phyloP scores from a whole-genome alignment of 441 rosid genomes.

The Euphorbia celastroides region DNA sequence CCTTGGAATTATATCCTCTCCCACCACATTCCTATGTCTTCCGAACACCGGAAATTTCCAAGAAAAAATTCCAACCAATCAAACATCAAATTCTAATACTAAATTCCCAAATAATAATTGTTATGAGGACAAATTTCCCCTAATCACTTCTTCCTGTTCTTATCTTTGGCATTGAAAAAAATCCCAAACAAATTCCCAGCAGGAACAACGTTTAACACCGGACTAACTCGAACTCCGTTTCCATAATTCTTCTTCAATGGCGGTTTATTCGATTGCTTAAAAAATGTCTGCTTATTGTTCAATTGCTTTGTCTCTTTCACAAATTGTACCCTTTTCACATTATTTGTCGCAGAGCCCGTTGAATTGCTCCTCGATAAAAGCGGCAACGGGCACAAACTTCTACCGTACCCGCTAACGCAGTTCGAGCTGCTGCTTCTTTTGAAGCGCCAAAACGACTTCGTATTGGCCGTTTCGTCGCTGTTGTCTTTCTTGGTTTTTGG shows the following conservation, averaged over 20 bases:
- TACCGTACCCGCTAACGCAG: conserved; percentile 58
- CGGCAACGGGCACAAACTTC: conserved; percentile 69
- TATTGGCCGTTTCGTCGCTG: conserved; percentile 21
- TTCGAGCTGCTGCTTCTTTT: conserved; percentile 70
- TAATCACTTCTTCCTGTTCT: conserved; percentile 55
- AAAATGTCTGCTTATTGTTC: conserved; percentile 33
- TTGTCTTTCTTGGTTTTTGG: background rate
- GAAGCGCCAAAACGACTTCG: conserved; percentile 82
- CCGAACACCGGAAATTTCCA: conserved; percentile 15
- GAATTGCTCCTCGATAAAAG: conserved; percentile 72
- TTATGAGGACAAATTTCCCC: background rate
- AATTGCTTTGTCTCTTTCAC: conserved; percentile 32
- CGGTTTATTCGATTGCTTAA: conserved; percentile 40
- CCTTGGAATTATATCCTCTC: conserved; percentile 21
- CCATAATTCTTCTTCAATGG: conserved; percentile 65
- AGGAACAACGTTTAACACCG: conserved; percentile 69
- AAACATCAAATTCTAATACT: background rate
- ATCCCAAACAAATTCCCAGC: conserved; percentile 71
- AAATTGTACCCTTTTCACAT: conserved; percentile 28
- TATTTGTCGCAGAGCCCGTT: conserved; percentile 42
- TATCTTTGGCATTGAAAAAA: conserved; percentile 62
- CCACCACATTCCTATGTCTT: conserved; percentile 16
- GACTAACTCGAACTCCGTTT: conserved; percentile 48
- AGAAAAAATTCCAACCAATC: background rate
- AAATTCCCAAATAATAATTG: conserved; percentile 1